These are phyloP conservation scores for Thelonectria rubi DNA, from an alignment of 2,329 filamentous ascomycete species.

Conservation along the genomic window DNA sequence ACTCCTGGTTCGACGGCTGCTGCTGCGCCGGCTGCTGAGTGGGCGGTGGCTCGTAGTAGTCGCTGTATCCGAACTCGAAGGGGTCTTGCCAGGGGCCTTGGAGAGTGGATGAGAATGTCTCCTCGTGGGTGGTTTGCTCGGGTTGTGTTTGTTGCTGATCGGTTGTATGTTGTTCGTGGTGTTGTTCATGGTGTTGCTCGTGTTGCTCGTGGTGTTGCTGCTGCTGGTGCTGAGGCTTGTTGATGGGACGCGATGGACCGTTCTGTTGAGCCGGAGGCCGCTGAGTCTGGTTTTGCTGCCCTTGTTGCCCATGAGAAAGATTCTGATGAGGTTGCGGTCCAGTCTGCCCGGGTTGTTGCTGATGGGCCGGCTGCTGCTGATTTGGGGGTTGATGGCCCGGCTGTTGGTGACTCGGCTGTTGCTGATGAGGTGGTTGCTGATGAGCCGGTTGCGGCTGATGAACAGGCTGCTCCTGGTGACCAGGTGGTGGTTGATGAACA, in stretches of 20 bases:
- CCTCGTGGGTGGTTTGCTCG: no score
- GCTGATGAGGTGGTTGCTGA: background rate
- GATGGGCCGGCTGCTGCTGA: background rate
- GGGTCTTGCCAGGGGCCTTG: no score
- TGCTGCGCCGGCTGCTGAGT: background rate
- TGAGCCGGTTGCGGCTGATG: background rate
- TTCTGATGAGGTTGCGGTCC: background rate
- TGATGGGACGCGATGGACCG: background rate
- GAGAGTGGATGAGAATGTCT: no score
- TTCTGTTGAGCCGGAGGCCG: background rate
- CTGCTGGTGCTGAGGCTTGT: background rate
- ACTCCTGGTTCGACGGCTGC: background rate
- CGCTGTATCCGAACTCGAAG: background rate
- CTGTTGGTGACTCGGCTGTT: background rate
- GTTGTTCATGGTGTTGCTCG: slow-evolving; percentile 2
- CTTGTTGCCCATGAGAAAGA: background rate
- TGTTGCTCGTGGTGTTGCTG: background rate
- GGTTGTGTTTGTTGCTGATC: no score
- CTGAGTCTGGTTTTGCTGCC: background rate
- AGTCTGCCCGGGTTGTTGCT: background rate
- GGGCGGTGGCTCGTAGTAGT: background rate
- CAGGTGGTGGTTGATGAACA: background rate
- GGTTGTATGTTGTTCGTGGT: background rate
- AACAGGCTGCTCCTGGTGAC: background rate
- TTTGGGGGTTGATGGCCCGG: background rate